A percentile compares a stretch with the other conserved stretches of the same genome.
phyloP scores from a whole-genome alignment of 2,329 filamentous ascomycete species.

The Fusarium tupiense region DNA sequence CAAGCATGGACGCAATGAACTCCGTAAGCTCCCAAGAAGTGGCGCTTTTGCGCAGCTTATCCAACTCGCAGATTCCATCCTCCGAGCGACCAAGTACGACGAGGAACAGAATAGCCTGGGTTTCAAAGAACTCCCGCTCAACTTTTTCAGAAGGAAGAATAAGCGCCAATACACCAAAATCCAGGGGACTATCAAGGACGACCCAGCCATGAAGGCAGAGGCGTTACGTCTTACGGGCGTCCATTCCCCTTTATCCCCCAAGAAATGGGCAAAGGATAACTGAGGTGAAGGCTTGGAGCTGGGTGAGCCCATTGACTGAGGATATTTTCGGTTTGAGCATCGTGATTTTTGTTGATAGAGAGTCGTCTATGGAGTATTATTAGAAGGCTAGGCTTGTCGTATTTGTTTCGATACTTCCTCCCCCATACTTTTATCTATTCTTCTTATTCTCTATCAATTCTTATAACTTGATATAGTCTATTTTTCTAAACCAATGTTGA shows the following conservation, averaged over 20 bases:
- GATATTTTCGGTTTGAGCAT: background rate
- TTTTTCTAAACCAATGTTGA: background rate
- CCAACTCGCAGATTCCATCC: background rate
- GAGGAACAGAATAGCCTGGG: background rate
- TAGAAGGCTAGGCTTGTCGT: background rate
- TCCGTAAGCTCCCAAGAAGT: background rate
- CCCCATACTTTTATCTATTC: background rate
- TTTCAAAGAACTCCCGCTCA: background rate
- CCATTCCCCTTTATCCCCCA: slow-evolving; percentile 19
- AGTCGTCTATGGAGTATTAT: background rate
- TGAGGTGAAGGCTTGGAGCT: background rate
- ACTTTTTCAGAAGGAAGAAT: background rate
- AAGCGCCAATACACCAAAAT: background rate
- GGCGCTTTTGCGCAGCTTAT: slow-evolving; percentile 6
- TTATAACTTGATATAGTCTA: background rate
- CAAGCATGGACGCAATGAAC: background rate
- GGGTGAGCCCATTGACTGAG: background rate
- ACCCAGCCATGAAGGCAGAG: background rate
- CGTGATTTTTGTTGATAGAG: background rate
- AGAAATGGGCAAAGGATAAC: background rate
- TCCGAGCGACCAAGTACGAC: background rate
- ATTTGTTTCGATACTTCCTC: background rate
- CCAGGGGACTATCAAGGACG: background rate
- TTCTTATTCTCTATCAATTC: background rate
- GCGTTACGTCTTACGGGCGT: background rate